These are phyloP conservation scores for Kwoniella botswanensis DNA, from an alignment of 768 basidiomycete species.

Conservation along the genomic window DNA sequence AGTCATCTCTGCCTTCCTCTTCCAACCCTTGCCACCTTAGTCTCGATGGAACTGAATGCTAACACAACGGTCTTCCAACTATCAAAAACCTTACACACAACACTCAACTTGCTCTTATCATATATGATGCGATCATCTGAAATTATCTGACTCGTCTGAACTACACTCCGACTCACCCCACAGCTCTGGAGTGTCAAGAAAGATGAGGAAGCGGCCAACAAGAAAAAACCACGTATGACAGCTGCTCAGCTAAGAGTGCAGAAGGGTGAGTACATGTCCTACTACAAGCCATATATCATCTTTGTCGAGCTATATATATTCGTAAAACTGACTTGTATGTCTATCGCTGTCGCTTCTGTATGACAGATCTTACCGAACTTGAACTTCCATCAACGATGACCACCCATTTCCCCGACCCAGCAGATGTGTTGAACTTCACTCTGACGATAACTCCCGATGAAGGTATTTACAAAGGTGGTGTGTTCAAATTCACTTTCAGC, in stretches of 20 bases:
- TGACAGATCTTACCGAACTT: constrained; percentile 88
- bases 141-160: too few relatives aligned
- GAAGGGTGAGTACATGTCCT: constrained; percentile 72
- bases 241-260: constrained; percentile 99
- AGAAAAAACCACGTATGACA: constrained; percentile 97
- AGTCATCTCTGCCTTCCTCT: constrained; percentile 9
- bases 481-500: constrained; percentile 89
- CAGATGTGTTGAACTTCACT: constrained; percentile 94
- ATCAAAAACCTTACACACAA: too few relatives aligned
- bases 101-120: too few relatives aligned
- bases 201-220: constrained; percentile 94
- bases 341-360: too few relatives aligned
- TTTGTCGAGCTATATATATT: too few relatives aligned
- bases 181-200: constrained; percentile 99
- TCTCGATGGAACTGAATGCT: too few relatives aligned
- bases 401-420: constrained; percentile 88
- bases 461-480: constrained; percentile 98
- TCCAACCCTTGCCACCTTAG: not conserved
- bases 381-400: constrained; percentile 96
- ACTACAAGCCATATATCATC: not conserved
- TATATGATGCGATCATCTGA: too few relatives aligned
- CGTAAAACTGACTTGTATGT: too few relatives aligned
- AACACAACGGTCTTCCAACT: too few relatives aligned
- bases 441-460: constrained; percentile 96
- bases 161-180: not conserved